Base-by-base conservation (phyloP, 768 basidiomycete genomes). In the Tylopilus sp. region DNA sequence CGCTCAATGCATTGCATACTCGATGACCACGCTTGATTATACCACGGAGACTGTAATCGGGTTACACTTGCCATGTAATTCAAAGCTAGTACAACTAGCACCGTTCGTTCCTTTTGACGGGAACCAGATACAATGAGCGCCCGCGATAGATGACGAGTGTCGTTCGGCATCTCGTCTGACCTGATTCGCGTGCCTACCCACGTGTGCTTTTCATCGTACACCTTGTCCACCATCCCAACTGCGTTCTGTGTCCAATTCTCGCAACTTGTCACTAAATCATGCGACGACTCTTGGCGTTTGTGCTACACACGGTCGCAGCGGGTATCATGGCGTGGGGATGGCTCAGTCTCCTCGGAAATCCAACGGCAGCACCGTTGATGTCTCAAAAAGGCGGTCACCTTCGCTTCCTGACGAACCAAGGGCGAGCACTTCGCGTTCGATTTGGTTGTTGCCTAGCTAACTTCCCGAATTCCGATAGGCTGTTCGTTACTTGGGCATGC, bases 331-430 rank as follows among this genome's bases (percentile, higher is more conserved):
- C 66, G 6, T 74, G 71, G 55, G 76, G 76, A 0, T 77, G 65
- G 61, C 34, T 61, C 37, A 36, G 55, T 17, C 33, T 74, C 21
- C 30, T 21, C 28, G 25, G 33, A 1, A 36, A 55, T 49, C 56
- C 17, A 6, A 54, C 72, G 6, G 61, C 67, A 48, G 1, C 3
- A 1, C 51, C 53, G 1, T 71, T 69, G 55, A 75, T 83, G 4
- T 21, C 57, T 2, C 81, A 79, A 59, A 80, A 77, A 58, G 87
- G 86, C 2, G 88, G 88, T 0, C 81, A 84, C 57, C 78, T 77
- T 37, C 84, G 85, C 64, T 92, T 81, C 61, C 72, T 92, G 47
- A 93, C 91, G 1, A 87, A 91, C 58, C 83, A 89, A 69, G 87
- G 87, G 89, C 67, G 43, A 46, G 24, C 4, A 22, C 42, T n/a